phyloP scores from a whole-genome alignment of 1,139 yeast genomes.

The Suhomyces taliae region DNA sequence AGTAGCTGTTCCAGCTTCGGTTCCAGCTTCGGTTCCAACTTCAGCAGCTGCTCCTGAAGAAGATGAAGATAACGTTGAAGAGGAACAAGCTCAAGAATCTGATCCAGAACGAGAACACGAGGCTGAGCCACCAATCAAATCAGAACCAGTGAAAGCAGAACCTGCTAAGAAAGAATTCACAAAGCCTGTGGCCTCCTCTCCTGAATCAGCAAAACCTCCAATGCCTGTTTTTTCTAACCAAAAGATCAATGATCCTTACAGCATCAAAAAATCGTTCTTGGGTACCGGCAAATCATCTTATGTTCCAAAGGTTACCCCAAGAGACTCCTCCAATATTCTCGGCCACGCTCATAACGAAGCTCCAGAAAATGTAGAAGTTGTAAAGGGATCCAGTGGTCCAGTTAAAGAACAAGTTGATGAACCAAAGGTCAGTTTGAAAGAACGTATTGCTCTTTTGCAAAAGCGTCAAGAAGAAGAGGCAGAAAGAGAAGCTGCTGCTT shows the following conservation, averaged over 20 bases:
- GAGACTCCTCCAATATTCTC: conserved; percentile 38
- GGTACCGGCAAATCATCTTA: conserved; percentile 46
- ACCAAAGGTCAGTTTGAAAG: conserved; percentile 82
- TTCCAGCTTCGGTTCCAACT: background rate
- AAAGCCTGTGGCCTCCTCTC: background rate
- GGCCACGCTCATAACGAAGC: conserved; percentile 32
- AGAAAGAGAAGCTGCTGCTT: conserved; percentile 66
- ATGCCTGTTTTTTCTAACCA: conserved; percentile 27
- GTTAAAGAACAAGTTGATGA: conserved; percentile 43
- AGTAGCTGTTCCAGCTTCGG: background rate
- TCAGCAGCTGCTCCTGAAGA: background rate
- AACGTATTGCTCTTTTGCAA: conserved; percentile 81
- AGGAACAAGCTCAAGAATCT: background rate
- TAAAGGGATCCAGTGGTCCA: conserved; percentile 21
- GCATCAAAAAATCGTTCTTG: conserved; percentile 44
- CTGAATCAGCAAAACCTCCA: background rate
- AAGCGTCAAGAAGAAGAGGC: conserved; percentile 81
- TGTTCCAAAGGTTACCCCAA: conserved; percentile 44
- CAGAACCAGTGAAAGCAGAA: background rate
- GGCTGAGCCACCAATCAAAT: background rate
- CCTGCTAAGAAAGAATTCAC: background rate
- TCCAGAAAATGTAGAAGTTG: conserved; percentile 25
- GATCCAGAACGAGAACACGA: background rate
- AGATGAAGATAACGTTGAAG: background rate
- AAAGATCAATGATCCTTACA: conserved; percentile 41